Evolutionary conservation across 352 stramenopile genomes (phyloP).

Genomic region (Phytophthora syringae): DNA sequence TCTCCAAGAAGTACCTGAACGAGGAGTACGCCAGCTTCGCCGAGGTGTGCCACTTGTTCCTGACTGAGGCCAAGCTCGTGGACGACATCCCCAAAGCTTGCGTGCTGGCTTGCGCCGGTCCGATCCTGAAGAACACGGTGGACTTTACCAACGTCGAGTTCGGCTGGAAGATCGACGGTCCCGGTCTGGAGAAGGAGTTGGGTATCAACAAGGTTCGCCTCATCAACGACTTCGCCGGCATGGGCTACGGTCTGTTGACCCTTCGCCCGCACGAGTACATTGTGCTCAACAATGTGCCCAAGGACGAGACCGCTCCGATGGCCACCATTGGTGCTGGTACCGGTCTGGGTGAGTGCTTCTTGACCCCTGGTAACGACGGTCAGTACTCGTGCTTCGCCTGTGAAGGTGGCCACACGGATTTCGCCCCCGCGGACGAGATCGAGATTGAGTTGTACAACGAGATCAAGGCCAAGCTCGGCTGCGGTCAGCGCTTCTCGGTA

Average conservation of each 20-base stretch:
- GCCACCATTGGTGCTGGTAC: slow-evolving; percentile 96
- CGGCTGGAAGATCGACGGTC: slow-evolving; percentile 85
- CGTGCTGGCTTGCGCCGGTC: slow-evolving; percentile 78
- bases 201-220: slow-evolving; percentile 47
- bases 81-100: slow-evolving; percentile 61
- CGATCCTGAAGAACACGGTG: slow-evolving; percentile 80
- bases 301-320: slow-evolving; percentile 83
- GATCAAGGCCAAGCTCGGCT: slow-evolving; percentile 63
- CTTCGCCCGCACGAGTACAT: slow-evolving; percentile 92
- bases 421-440: slow-evolving; percentile 84
- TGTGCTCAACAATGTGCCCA: slow-evolving; percentile 72
- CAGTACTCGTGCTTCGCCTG: slow-evolving; percentile 91
- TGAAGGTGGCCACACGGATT: slow-evolving; percentile 95
- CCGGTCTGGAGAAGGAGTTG: slow-evolving; percentile 63
- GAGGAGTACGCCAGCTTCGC: slow-evolving; percentile 77
- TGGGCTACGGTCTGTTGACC: slow-evolving; percentile 96
- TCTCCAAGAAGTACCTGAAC: slow-evolving; percentile 88
- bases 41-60: slow-evolving; percentile 91
- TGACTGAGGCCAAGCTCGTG: slow-evolving; percentile 89
- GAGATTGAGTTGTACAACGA: slow-evolving; percentile 81
- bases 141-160: slow-evolving; percentile 97
- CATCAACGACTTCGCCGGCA: slow-evolving; percentile 72
- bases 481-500: slow-evolving; percentile 87
- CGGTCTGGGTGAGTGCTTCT: slow-evolving; percentile 90
- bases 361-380: slow-evolving; percentile 81